phyloP scores from a whole-genome alignment of 805 yeast genomes.

The Cyberlindnera maclurae region DNA sequence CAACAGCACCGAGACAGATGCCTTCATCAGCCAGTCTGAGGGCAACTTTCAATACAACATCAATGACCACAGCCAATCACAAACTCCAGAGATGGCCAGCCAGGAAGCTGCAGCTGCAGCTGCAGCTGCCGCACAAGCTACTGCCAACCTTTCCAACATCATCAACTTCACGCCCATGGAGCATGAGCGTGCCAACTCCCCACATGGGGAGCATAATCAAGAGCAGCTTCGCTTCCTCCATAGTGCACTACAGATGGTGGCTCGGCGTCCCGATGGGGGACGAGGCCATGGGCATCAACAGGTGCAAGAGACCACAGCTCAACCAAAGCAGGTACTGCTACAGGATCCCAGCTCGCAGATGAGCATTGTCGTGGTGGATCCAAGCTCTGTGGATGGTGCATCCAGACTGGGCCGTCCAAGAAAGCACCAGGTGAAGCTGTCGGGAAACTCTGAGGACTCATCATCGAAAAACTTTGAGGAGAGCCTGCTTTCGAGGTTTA shows the following conservation, averaged over 20 bases:
- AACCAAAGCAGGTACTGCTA: constrained; percentile 20
- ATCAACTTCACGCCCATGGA: constrained; percentile 19
- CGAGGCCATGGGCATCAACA: background rate
- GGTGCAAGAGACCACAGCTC: background rate
- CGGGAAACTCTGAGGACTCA: constrained; percentile 1
- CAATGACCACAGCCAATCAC: constrained; percentile 1
- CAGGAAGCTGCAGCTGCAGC: constrained; percentile 4
- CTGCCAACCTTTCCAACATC: constrained; percentile 21
- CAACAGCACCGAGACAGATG: too few relatives aligned
- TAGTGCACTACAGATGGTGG: constrained; percentile 6
- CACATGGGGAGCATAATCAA: constrained; percentile 2
- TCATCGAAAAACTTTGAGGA: constrained; percentile 19
- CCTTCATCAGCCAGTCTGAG: constrained; percentile 1
- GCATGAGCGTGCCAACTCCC: constrained; percentile 1
- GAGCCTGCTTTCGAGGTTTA: constrained; percentile 19
- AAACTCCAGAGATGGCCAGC: background rate
- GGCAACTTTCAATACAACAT: constrained; percentile 6
- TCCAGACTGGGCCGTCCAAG: constrained; percentile 24
- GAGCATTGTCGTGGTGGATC: constrained; percentile 23
- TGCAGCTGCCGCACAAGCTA: constrained; percentile 20
- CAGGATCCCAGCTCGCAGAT: constrained; percentile 19
- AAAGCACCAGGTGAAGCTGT: constrained; percentile 1
- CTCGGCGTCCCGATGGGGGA: background rate
- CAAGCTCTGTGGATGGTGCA: constrained; percentile 19
- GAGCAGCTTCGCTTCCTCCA: constrained; percentile 11